Evolutionary conservation across 371 early-diverging fungal species (phyloP), one percentile per base, ranked within the genome.

Genomic region (Zancudomyces culisetae): DNA sequence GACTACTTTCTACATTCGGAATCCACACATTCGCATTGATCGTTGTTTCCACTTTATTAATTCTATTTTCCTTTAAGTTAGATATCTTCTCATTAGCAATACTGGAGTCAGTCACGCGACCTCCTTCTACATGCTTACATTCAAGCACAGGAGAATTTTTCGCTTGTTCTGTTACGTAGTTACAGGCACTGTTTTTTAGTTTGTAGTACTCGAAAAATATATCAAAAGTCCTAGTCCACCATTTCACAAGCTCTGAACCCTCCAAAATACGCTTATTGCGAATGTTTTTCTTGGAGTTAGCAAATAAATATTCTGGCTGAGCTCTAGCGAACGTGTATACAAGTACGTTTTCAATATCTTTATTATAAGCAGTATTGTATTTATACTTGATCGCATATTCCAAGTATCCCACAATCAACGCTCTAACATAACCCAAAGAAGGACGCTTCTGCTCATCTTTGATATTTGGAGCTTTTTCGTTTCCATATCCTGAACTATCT

Each of bases 251-350:
- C 0, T 67, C 64, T 8, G 74, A 62, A 55, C 85, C 89, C 35
- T 61, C 58, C 26, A 88, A 60, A 2, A 63, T 56, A 3, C 56
- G 66, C 49, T 90, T 90, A 1, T 43, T 48, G 18, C 62, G 48
- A 18, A 63, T 46, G 57, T 84, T 80, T 20, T 72, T 52, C 27
- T 72, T 70, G 6, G 88, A 88, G 20, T 70, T 53, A 10, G 74
- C 77, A 70, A 90, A 90, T 1, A 90, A 63, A 53, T 89, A 89
- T 57, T 84, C 81, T 4, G 85, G 87, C 60, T 87, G 87, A 0
- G 89, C 74, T 18, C 90, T 69, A 2, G 87, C 89, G 73, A 89
- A 89, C 26, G 83, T 59, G 54, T 80, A 77, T 1, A 86, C 49
- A 2, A 52, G 53, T 8, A 58, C 57, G 0, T 46, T 24, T 15